Evolutionary conservation across 1,284 basidiomycete genomes (phyloP), one percentile per base, ranked within the genome.

Genomic region (Ceratorhiza oryzae-sativae): DNA sequence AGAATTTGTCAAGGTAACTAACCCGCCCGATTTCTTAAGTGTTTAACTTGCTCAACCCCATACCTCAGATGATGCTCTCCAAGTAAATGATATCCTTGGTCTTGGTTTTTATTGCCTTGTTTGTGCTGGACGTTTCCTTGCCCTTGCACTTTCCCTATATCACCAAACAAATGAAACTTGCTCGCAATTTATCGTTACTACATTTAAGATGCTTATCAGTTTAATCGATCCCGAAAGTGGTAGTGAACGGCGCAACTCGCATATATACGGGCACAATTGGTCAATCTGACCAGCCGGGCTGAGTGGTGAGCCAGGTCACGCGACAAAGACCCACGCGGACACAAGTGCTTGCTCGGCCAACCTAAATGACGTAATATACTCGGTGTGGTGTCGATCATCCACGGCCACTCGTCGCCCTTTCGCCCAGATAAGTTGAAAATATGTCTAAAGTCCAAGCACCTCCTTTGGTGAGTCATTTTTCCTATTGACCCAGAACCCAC

Each of bases 1-100:
- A 90, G 89, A 90, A 80, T 90, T 90, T 78, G 88, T 89, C 76
- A 90, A 88, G 86, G 88, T 89, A 78, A 76, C 32, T 51, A 45
- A 10, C 25, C 23, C 9, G 13, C 60, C n/a, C 45, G 61, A 58
- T 15, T 0, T n/a, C 30, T 1, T 9, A 53, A 39, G 60, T 70
- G 20, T 74, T 56, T 73, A 76, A 48, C 73, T 60, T 60, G 15
- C 65, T 72, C 6, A 34, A 9, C 74, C 63, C 53, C 76, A 73
- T 61, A 70, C 74, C 73, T 49, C 76, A 86, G 86, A 87, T 87
- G 85, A 87, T 87, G 86, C 79, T 87, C 36, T 82, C 84, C 75
- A 87, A 87, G 81, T 87, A 78, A 77, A 68, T 27, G 1, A 36
- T 56, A 32, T 53, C 49, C 25, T n/a, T 20, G 12, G 34, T 42